phyloP scores from a whole-genome alignment of 2,329 filamentous ascomycete species.

The Arthrinium phaeospermum region DNA sequence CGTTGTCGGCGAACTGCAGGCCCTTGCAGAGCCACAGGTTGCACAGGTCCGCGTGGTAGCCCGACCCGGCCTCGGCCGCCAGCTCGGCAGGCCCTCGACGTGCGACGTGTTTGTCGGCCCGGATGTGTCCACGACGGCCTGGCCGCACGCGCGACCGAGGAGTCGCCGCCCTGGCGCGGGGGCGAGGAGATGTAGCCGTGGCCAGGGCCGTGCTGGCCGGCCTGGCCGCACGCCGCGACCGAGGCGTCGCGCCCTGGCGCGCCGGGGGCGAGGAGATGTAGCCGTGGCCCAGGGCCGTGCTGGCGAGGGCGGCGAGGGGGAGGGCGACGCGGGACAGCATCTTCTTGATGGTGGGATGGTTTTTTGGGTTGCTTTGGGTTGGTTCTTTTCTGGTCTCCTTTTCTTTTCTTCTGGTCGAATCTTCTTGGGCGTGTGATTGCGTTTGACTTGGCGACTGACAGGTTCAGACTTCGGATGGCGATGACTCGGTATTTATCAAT shows the following conservation, averaged over 20 bases:
- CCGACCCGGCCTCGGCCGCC: slow-evolving; percentile 37
- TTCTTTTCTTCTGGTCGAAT: not conserved
- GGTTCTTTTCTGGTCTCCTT: not conserved
- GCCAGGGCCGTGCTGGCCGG: slow-evolving; percentile 46
- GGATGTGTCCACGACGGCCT: slow-evolving; percentile 59
- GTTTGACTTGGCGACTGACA: not conserved
- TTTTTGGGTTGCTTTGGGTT: not conserved
- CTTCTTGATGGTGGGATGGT: not conserved
- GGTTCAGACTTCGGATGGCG: not conserved
- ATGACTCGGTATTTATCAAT: not conserved
- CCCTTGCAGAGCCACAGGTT: slow-evolving; percentile 64
- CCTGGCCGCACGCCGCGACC: slow-evolving; percentile 57
- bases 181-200: slow-evolving; percentile 60
- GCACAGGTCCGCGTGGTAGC: slow-evolving; percentile 58
- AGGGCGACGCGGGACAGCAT: slow-evolving; percentile 28
- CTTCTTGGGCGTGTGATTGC: not conserved
- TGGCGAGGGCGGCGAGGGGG: slow-evolving; percentile 22
- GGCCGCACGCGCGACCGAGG: slow-evolving; percentile 59
- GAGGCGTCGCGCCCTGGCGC: slow-evolving; percentile 56
- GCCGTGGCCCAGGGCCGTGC: slow-evolving; percentile 53
- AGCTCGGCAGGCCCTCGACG: slow-evolving; percentile 52
- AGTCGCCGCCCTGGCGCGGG: slow-evolving; percentile 53
- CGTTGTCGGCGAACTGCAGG: slow-evolving; percentile 61
- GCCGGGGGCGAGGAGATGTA: slow-evolving; percentile 53
- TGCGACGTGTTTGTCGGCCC: slow-evolving; percentile 58